Percentiles rank a stretch among this genome's conserved stretches.
phyloP scores from a whole-genome alignment of 768 basidiomycete species.

The Ephemerocybe angulata region DNA sequence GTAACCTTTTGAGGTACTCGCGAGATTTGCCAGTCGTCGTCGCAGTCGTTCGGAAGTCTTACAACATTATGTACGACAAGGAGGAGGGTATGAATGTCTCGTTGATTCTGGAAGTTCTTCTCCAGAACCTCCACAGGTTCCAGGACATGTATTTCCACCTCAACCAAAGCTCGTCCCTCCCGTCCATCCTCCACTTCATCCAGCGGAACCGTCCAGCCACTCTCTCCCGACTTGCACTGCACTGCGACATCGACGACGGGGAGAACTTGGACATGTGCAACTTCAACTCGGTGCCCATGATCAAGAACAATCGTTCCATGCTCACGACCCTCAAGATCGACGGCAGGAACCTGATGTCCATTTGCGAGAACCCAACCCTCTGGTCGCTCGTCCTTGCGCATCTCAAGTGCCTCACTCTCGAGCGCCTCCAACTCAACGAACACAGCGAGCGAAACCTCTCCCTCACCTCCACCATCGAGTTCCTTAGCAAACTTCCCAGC shows the following conservation, averaged over 20 bases:
- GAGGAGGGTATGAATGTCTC: slow-evolving; percentile 12
- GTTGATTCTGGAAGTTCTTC: slow-evolving; percentile 14
- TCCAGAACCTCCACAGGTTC: slow-evolving; percentile 16
- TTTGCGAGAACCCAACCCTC: slow-evolving; percentile 2
- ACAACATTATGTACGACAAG: slow-evolving; percentile 6
- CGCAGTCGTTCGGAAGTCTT: slow-evolving; percentile 12
- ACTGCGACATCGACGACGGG: slow-evolving; percentile 16
- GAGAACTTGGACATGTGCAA: background rate
- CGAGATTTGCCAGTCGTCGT: slow-evolving; percentile 12
- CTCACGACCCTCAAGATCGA: slow-evolving; percentile 15
- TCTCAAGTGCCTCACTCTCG: slow-evolving; percentile 13
- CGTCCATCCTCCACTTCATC: slow-evolving; percentile 11
- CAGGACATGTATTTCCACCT: slow-evolving; percentile 18
- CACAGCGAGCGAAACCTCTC: background rate
- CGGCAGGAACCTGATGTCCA: slow-evolving; percentile 16
- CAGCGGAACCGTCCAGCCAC: slow-evolving; percentile 4
- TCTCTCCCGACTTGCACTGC: slow-evolving; percentile 10
- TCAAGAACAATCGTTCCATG: slow-evolving; percentile 5
- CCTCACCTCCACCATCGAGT: slow-evolving; percentile 4
- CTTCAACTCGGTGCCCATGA: background rate
- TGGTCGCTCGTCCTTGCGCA: slow-evolving; percentile 10
- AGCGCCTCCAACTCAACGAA: slow-evolving; percentile 9
- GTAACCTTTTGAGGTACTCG: slow-evolving; percentile 12
- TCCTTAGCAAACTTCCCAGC: slow-evolving; percentile 9
- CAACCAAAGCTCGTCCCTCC: slow-evolving; percentile 18